Conservation (phyloP, 495 filamentous ascomycete genomes). For the Pyrenula aspistea region DNA sequence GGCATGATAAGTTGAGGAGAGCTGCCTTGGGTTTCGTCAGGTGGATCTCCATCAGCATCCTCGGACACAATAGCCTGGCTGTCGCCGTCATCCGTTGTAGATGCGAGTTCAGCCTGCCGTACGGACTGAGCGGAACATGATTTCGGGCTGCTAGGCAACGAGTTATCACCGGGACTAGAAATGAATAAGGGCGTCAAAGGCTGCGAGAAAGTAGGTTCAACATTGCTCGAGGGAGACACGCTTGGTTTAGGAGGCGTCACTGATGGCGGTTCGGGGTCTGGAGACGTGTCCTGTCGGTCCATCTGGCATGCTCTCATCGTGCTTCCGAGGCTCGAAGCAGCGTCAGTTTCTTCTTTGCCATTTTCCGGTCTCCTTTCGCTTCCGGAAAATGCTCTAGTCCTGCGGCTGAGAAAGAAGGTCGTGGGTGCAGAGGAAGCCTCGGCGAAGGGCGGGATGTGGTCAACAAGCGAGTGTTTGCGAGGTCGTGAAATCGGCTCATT, state of each 20-base stretch:
- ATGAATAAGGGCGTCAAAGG: conserved; percentile 34
- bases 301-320: conserved; percentile 24
- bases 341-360: conserved; percentile 11
- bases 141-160: conserved; percentile 40
- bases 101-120: conserved; percentile 36
- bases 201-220: conserved; percentile 20
- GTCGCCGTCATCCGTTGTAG: conserved; percentile 35
- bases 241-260: conserved; percentile 11
- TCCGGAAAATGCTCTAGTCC: conserved; percentile 3
- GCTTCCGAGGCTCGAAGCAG: conserved; percentile 40
- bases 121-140: conserved; percentile 36
- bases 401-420: conserved; percentile 36
- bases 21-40: conserved; percentile 24
- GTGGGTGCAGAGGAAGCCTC: conserved; percentile 27
- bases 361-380: conserved; percentile 5
- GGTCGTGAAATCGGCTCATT: background rate
- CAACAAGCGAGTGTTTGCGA: background rate
- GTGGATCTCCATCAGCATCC: conserved; percentile 23
- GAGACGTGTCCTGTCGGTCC: background rate
- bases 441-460: conserved; percentile 17
- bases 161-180: conserved; percentile 27
- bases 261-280: conserved; percentile 18
- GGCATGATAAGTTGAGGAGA: conserved; percentile 94
- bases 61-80: conserved; percentile 38
- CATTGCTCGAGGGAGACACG: conserved; percentile 11